These are phyloP conservation scores for Hyparrhenia diplandra DNA, from an alignment of 176 grass and related monocot genomes.

Conservation along the genomic window DNA sequence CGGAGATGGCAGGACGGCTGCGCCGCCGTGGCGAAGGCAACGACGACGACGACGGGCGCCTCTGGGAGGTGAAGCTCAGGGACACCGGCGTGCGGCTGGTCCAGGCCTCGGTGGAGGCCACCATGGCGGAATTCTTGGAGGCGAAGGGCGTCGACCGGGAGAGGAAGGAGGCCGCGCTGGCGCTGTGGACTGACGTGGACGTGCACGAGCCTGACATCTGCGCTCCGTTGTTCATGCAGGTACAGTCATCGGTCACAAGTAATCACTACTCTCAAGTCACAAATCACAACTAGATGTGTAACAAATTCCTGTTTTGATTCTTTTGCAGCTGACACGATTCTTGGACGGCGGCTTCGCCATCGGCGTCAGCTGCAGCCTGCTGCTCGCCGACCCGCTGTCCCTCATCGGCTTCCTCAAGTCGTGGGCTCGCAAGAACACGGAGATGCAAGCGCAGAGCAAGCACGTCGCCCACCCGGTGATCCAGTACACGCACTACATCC, in stretches of 20 bases:
- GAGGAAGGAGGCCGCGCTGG: conserved; percentile 36
- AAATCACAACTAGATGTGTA: no score
- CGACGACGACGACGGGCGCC: not conserved
- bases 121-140: conserved; percentile 49
- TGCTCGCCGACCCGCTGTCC: conserved; percentile 53
- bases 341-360: conserved; percentile 52
- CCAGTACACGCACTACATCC: conserved; percentile 51
- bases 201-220: conserved; percentile 48
- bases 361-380: conserved; percentile 56
- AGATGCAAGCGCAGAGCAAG: conserved; percentile 27
- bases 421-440: conserved; percentile 49
- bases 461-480: conserved; percentile 39
- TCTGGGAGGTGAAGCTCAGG: conserved; percentile 76
- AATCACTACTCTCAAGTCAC: no score
- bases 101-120: conserved; percentile 48
- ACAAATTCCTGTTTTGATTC: no score
- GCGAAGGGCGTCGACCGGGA: not conserved
- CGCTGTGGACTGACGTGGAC: conserved; percentile 53
- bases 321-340: conserved; percentile 61
- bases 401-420: conserved; percentile 52
- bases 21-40: conserved; percentile 10
- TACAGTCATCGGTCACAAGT: not conserved
- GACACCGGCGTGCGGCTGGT: conserved; percentile 66
- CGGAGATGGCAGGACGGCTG: conserved; percentile 70
- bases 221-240: conserved; percentile 62